Conservation (phyloP, 2,329 filamentous ascomycete genomes). For the Epichloe glyceriae region DNA sequence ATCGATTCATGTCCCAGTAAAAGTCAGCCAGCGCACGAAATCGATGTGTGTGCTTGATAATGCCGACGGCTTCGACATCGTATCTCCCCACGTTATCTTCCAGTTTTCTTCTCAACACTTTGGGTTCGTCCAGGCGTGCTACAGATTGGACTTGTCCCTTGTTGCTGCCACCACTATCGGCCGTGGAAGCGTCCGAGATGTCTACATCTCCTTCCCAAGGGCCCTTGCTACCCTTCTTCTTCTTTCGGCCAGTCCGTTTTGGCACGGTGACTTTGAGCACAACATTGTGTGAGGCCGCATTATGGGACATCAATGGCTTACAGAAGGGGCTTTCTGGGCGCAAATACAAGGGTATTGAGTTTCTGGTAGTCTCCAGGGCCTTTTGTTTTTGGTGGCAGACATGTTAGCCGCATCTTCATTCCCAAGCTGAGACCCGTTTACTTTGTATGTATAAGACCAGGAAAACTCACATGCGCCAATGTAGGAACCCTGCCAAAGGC, state of each 20-base stretch:
- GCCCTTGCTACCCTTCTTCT: conserved; percentile 63
- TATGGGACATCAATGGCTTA: conserved; percentile 65
- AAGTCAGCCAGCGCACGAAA: conserved; percentile 84
- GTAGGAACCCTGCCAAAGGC: conserved; percentile 28
- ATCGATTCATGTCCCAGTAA: conserved; percentile 59
- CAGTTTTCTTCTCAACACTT: conserved; percentile 46
- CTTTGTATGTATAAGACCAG: neutral
- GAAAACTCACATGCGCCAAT: conserved; percentile 24
- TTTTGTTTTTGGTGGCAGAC: conserved; percentile 17
- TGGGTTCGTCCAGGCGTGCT: conserved; percentile 38
- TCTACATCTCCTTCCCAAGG: conserved; percentile 42
- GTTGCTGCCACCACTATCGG: conserved; percentile 3
- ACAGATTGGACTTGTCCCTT: conserved; percentile 25
- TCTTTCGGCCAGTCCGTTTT: conserved; percentile 71
- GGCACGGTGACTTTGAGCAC: conserved; percentile 79
- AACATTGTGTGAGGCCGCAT: conserved; percentile 66
- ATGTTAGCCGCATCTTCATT: neutral
- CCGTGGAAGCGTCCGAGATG: conserved; percentile 12
- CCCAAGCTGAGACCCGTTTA: neutral
- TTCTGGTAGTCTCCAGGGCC: conserved; percentile 35
- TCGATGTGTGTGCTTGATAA: conserved; percentile 68
- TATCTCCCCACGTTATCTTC: conserved; percentile 59
- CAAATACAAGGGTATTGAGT: conserved; percentile 56
- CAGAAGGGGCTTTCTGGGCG: conserved; percentile 68
- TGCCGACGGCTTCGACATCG: conserved; percentile 54